A percentile compares a stretch with the other conserved stretches of the same genome.
Evolutionary conservation across 2,329 filamentous ascomycete species (phyloP).

Genomic region (Hypoxylon sp.): DNA sequence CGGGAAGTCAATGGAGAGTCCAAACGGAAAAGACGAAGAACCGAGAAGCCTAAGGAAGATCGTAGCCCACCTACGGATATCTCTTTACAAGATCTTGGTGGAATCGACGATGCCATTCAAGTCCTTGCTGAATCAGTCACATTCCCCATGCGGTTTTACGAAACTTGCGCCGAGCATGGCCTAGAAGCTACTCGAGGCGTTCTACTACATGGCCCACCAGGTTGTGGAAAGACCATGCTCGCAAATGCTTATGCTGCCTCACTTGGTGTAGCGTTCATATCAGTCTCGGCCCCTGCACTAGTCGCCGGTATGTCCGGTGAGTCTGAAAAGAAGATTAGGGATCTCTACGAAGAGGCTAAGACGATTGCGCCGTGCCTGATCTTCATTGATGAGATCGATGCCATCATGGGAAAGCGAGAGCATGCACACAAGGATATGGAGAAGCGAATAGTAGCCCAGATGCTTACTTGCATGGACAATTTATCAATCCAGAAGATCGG

Average conservation of each 20-base stretch:
- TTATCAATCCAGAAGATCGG: conserved; percentile 78
- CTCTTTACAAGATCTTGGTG: conserved; percentile 80
- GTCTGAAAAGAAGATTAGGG: conserved; percentile 87
- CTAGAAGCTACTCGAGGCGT: conserved; percentile 82
- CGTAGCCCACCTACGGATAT: conserved; percentile 76
- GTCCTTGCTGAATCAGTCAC: conserved; percentile 80
- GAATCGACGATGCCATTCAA: conserved; percentile 79
- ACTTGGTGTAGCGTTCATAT: conserved; percentile 82
- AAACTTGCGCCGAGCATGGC: conserved; percentile 75
- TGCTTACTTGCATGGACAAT: conserved; percentile 89
- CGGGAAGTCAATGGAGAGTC: conserved; percentile 76
- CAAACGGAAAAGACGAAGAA: conserved; percentile 75
- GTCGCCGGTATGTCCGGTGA: conserved; percentile 91
- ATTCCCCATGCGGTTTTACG: conserved; percentile 78
- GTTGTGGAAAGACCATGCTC: conserved; percentile 89
- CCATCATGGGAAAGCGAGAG: conserved; percentile 88
- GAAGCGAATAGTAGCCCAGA: conserved; percentile 85
- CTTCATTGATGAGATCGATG: conserved; percentile 93
- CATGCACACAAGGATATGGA: conserved; percentile 90
- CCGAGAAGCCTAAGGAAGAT: conserved; percentile 67
- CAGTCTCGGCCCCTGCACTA: conserved; percentile 85
- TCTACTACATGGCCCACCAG: conserved; percentile 85
- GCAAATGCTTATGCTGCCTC: conserved; percentile 84
- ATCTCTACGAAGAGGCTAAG: conserved; percentile 90
- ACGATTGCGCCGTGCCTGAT: conserved; percentile 88